Evolutionary conservation across 306 rosid species (phyloP), one percentile per base, ranked within the genome.

Genomic region (Pyrus bretschneideri): DNA sequence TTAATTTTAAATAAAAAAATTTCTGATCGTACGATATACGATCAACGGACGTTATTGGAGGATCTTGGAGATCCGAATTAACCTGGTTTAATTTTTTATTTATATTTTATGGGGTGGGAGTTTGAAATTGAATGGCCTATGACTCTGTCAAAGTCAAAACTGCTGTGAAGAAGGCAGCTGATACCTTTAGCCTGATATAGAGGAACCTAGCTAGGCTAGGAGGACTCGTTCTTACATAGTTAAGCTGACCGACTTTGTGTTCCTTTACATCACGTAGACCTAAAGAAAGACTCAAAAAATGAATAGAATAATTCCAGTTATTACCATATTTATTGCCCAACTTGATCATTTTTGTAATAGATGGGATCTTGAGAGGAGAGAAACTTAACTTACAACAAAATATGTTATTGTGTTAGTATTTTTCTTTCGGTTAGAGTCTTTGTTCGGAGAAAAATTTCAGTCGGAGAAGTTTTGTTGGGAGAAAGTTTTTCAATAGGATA

Each of bases 221-320:
- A 73, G 61, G 78, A 62, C 78, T 19, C 18, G 78, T 74, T 74
- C 70, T 45, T 74, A 44, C 70, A 19, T 9, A 7, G 45, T 10
- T 17, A 10, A 33, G 19, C 44, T 1, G 77, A 60, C 77, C 15
- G 44, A 64, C 45, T 64, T 64, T 64, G 33, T 31, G 9, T 42
- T 11, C 29, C 29, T 17, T 40, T 42, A 25, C 12, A 27, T 22
- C 25, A 63, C 1, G 7, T 4, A 25, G 9, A 59, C 23, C 13
- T 21, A 22, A 11, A 13, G 9, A 13, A 61, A 27, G 29, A 59
- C 29, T 59, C 12, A 4, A 17, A 27, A 13, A 15, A 12, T 55
- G 22, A 55, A 55, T 54, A 54, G 2, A 19, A 18, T 54, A 54
- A 54, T 19, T 54, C 52, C 14, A 13, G 54, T 4, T 46, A 4